Conservation (phyloP, 768 basidiomycete species). For the Rhizopogon roseolus region DNA sequence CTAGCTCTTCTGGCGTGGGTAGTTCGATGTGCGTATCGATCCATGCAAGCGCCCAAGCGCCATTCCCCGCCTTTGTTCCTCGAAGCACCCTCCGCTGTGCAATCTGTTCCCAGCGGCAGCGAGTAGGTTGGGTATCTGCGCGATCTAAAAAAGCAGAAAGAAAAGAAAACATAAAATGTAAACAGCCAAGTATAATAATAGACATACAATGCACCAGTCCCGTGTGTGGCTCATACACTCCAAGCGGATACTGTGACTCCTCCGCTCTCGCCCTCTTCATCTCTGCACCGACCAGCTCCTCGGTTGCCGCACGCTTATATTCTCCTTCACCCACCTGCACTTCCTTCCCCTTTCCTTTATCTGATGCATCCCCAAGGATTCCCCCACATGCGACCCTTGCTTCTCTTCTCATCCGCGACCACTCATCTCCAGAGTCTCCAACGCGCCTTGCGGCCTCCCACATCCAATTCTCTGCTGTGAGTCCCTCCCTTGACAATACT, state of each 20-base stretch:
- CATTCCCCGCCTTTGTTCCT: conserved; percentile 70
- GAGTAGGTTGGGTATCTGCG: conserved; percentile 71
- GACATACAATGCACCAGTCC: conserved; percentile 69
- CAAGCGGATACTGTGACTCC: conserved; percentile 42
- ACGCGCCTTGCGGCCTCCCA: conserved; percentile 65
- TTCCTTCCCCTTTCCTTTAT: conserved; percentile 26
- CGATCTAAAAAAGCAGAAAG: conserved; percentile 72
- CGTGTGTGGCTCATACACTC: conserved; percentile 81
- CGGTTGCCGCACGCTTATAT: conserved; percentile 19
- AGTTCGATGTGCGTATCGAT: conserved; percentile 52
- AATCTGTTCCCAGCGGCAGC: conserved; percentile 53
- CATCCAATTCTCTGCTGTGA: conserved; percentile 94
- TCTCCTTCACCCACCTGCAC: conserved; percentile 25
- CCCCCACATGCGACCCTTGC: conserved; percentile 49
- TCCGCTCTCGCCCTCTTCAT: conserved; percentile 25
- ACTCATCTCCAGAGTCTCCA: conserved; percentile 58
- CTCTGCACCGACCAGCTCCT: conserved; percentile 17
- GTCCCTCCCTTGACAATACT: conserved; percentile 69
- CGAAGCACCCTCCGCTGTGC: conserved; percentile 54
- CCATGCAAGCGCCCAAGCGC: conserved; percentile 79
- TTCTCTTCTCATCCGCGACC: conserved; percentile 53
- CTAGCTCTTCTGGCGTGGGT: conserved; percentile 14
- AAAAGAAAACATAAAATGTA: conserved; percentile 1
- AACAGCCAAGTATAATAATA: neutral
- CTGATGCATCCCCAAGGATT: conserved; percentile 28